Conservation (phyloP, 2,329 filamentous ascomycete genomes). For the Sporothrix humicola region DNA sequence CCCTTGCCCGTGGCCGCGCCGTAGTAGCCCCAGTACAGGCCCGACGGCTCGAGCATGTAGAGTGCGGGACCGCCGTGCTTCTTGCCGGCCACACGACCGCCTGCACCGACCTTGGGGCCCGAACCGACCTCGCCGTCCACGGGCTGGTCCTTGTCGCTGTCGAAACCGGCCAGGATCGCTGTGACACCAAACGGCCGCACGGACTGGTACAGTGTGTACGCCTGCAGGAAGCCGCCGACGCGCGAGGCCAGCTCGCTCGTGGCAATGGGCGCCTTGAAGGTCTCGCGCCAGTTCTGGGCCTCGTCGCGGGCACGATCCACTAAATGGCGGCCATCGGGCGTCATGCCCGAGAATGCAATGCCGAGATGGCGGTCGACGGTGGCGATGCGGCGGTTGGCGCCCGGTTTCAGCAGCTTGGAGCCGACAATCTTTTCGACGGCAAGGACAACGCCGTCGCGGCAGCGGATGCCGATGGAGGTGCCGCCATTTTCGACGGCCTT, state of each 20-base stretch:
- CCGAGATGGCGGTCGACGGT: constrained; percentile 93
- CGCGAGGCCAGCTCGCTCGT: constrained; percentile 85
- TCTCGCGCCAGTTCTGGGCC: constrained; percentile 85
- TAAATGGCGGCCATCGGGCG: constrained; percentile 95
- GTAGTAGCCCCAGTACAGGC: constrained; percentile 98
- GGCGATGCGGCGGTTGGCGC: constrained; percentile 96
- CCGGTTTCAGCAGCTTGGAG: constrained; percentile 93
- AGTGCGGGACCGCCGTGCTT: constrained; percentile 88
- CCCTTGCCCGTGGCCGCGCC: constrained; percentile 97
- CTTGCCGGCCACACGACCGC: constrained; percentile 76
- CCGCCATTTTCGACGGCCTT: constrained; percentile 99
- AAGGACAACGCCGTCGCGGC: constrained; percentile 95
- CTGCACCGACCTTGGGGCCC: constrained; percentile 78
- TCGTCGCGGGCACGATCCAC: constrained; percentile 93
- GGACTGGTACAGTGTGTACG: constrained; percentile 95
- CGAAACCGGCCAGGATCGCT: constrained; percentile 90
- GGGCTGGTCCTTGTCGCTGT: constrained; percentile 81
- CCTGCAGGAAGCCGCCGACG: constrained; percentile 95
- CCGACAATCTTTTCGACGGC: constrained; percentile 95
- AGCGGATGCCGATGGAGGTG: constrained; percentile 93
- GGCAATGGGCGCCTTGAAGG: constrained; percentile 94
- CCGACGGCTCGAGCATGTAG: constrained; percentile 99
- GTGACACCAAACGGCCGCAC: constrained; percentile 97
- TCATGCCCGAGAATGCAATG: constrained; percentile 88
- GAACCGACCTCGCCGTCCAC: constrained; percentile 90